phyloP scores from a whole-genome alignment of 2,329 filamentous ascomycete genomes.

The Aureobasidium sp. region DNA sequence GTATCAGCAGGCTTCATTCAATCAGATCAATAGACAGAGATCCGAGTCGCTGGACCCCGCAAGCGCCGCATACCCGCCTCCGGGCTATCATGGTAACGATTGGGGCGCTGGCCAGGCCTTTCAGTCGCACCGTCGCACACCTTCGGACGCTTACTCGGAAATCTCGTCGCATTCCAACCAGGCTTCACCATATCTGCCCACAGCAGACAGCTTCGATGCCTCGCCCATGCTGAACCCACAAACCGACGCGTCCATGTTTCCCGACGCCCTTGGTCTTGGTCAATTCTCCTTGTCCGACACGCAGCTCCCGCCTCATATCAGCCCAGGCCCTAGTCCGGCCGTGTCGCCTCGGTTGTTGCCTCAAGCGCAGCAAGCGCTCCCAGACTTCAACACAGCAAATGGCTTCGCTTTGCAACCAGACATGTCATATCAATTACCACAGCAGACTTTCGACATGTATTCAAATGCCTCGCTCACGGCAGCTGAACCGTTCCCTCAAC shows the following conservation, averaged over 20 bases:
- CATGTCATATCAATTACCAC: conserved; percentile 36
- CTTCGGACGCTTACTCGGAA: conserved; percentile 82
- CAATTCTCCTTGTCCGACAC: conserved; percentile 73
- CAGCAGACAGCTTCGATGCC: conserved; percentile 75
- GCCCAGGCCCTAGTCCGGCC: conserved; percentile 66
- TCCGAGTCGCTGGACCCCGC: conserved; percentile 52
- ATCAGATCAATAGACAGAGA: conserved; percentile 50
- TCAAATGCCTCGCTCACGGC: conserved; percentile 30
- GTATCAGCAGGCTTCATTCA: conserved; percentile 46
- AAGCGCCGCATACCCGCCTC: conserved; percentile 50
- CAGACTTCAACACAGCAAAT: conserved; percentile 39
- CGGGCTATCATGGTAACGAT: conserved; percentile 40
- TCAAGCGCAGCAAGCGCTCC: conserved; percentile 54
- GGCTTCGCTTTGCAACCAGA: conserved; percentile 42
- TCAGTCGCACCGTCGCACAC: conserved; percentile 72
- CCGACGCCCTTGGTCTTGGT: conserved; percentile 69
- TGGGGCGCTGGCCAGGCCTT: conserved; percentile 58
- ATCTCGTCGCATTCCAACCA: conserved; percentile 68
- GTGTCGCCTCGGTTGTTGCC: conserved; percentile 59
- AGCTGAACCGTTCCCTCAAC: conserved; percentile 43
- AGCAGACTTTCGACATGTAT: conserved; percentile 39
- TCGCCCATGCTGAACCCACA: conserved; percentile 73
- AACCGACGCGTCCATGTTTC: conserved; percentile 65
- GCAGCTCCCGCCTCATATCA: conserved; percentile 45
- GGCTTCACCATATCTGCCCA: conserved; percentile 73